Evolutionary conservation across 2,329 filamentous ascomycete species (phyloP), one percentile per base, ranked within the genome.

Genomic region (Chalaropsis ovoidea): DNA sequence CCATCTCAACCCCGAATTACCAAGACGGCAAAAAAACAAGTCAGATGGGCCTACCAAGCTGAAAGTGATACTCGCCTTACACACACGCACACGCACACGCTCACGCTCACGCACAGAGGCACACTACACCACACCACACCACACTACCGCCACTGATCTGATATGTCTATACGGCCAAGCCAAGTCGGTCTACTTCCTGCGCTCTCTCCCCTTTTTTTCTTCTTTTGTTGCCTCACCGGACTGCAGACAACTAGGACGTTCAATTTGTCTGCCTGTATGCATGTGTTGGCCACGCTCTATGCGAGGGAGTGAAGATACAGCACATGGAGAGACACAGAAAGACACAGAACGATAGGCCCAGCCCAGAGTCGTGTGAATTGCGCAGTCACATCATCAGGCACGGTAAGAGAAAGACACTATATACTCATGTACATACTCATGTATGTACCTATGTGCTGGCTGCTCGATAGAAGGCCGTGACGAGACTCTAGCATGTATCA

Each of bases 231-330:
- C 47, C 47, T 49, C 47, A 10, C n/a, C 47, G n/a, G 13, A 24
- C 17, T 56, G 52, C 6, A 31, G 2, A 35, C 13, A 56, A 22
- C 11, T 27, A 56, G 17, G 8, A 8, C 31, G 11, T 31, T 56
- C 15, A 19, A 35, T 15, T 17, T 56, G 52, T 56, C 10, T 31
- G 24, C 8, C 7, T 15, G 24, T 56, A 58, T 58, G 54, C 54
- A 58, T 58, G 54, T 58, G 54, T 39, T 58, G 54, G 54, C 54
- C 13, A 58, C 15, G n/a, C 54, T 39, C 3, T 35, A 58, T 35
- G 54, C 54, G 54, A 58, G 54, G 54, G 54, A 58, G 27, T 13
- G n/a, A 58, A 39, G 54, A 52, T 24, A 52, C 22, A 27, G 22
- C 22, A 27, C 47, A 24, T 52, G 54, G 31, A 56, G 17, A 43